Evolutionary conservation across 768 basidiomycete genomes (phyloP), one percentile per base, ranked within the genome.

Genomic region (Termitomyces sp.): DNA sequence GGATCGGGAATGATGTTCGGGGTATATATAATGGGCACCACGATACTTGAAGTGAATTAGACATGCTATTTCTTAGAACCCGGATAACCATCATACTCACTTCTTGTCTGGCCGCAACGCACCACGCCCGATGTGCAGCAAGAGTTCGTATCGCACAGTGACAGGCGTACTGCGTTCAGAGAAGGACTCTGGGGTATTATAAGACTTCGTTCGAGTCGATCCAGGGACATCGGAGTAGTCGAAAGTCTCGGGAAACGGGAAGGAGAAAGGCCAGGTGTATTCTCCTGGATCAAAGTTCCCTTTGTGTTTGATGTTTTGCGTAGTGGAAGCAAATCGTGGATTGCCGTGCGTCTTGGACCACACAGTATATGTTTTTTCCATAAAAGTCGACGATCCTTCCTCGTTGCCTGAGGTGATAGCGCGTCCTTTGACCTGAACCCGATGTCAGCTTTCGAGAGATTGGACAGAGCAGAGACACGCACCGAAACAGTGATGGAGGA

Each of bases 261-360:
- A 69, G 4, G 71, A 69, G 53, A 76, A 76, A 6, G 73, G 70
- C 71, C 73, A 76, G 0, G 60, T 61, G 50, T 74, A 75, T 25
- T 64, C 60, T 20, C 76, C 75, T 9, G 49, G 55, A 29, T 53
- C 55, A 20, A 56, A 27, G 20, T 56, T 56, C 33, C 66, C 57
- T 29, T 53, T 40, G 22, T 58, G 48, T 57, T 63, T 50, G 20
- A 51, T 22, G 51, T 42, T 35, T 36, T 41, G 45, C 38, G 56
- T 52, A 46, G 40, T 57, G 18, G 58, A 58, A 15, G 61, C 55
- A 4, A 62, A 48, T 11, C 66, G 66, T 29, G 72, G 71, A 36
- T 72, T 66, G 4, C 69, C 69, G 27, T 63, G 49, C 13, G 63
- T 59, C 41, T 72, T 72, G 16, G 67, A 66, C 69, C 73, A 76